Evolutionary conservation across 2,329 filamentous ascomycete genomes (phyloP).

Genomic region (Colletotrichum graminicola): DNA sequence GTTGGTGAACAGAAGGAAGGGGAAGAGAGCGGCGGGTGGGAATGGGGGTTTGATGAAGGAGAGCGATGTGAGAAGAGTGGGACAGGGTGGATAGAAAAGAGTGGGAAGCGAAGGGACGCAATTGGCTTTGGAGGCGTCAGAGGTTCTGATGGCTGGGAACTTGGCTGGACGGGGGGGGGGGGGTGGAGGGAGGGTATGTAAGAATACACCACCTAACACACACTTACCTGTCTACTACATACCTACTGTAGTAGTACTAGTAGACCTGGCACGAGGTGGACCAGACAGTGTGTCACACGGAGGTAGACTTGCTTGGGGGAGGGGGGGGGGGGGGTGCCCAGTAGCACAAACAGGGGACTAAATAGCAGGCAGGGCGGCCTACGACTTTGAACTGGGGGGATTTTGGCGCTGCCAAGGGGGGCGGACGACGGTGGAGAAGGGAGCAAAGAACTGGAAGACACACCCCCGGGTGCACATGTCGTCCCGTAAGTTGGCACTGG

Average conservation of each 20-base stretch:
- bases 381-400: slow-evolving; percentile 13
- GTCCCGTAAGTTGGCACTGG: not conserved
- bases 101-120: slow-evolving; percentile 35
- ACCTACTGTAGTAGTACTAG: too few relatives aligned
- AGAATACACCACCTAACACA: too few relatives aligned
- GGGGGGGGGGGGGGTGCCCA: not conserved
- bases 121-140: slow-evolving; percentile 40
- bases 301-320: not conserved
- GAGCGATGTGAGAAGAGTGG: slow-evolving; percentile 28
- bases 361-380: not conserved
- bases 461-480: not conserved
- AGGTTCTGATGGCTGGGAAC: slow-evolving; percentile 39
- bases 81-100: slow-evolving; percentile 35
- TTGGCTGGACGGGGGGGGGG: slow-evolving; percentile 19
- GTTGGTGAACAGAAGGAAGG: slow-evolving; percentile 8
- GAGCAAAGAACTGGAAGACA: not conserved
- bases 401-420: slow-evolving; percentile 12
- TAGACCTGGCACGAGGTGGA: slow-evolving; percentile 13
- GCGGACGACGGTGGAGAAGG: not conserved
- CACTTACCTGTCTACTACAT: not conserved
- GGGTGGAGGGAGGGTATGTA: too few relatives aligned
- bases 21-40: slow-evolving; percentile 16
- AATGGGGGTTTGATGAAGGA: slow-evolving; percentile 35
- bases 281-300: slow-evolving; percentile 9
- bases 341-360: slow-evolving; percentile 7